Percentiles rank a stretch among this genome's conserved stretches.
These are phyloP conservation scores for Trametes sp. DNA, from an alignment of 1,284 basidiomycete species.

Conservation along the genomic window DNA sequence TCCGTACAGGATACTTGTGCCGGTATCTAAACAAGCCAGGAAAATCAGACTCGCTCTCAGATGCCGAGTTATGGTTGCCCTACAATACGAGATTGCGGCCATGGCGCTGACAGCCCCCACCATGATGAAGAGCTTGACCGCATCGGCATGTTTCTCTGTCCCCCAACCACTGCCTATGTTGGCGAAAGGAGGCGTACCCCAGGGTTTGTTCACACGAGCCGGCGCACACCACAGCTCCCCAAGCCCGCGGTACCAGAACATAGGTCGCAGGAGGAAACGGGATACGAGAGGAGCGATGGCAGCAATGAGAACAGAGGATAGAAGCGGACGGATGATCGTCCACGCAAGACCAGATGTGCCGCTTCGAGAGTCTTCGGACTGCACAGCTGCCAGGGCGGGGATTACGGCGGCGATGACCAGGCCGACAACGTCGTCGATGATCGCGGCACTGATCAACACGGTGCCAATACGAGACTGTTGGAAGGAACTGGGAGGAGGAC, in stretches of 20 bases:
- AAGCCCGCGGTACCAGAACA: constrained; percentile 34
- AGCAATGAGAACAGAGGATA: constrained; percentile 47
- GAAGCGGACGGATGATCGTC: constrained; percentile 50
- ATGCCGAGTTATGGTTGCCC: neutral
- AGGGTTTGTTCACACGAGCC: constrained; percentile 24
- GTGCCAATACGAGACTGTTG: constrained; percentile 55
- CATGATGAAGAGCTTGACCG: constrained; percentile 35
- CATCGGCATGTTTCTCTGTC: constrained; percentile 34
- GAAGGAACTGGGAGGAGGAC: constrained; percentile 31
- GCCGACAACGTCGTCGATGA: constrained; percentile 63
- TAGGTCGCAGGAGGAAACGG: constrained; percentile 38
- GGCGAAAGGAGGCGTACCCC: constrained; percentile 23
- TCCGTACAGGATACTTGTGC: constrained; percentile 41
- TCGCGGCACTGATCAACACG: constrained; percentile 57
- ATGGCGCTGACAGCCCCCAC: constrained; percentile 34
- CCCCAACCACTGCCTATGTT: constrained; percentile 30
- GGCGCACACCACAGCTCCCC: constrained; percentile 40
- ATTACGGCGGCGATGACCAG: constrained; percentile 59
- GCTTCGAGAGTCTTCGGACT: constrained; percentile 11
- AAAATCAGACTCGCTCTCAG: neutral
- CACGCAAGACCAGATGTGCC: constrained; percentile 36
- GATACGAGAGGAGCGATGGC: constrained; percentile 40
- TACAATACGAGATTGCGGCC: constrained; percentile 37
- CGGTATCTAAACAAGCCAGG: constrained; percentile 29
- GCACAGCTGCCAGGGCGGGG: constrained; percentile 41